phyloP scores from a whole-genome alignment of 352 stramenopile genomes.

The Phytophthora uliginosa region DNA sequence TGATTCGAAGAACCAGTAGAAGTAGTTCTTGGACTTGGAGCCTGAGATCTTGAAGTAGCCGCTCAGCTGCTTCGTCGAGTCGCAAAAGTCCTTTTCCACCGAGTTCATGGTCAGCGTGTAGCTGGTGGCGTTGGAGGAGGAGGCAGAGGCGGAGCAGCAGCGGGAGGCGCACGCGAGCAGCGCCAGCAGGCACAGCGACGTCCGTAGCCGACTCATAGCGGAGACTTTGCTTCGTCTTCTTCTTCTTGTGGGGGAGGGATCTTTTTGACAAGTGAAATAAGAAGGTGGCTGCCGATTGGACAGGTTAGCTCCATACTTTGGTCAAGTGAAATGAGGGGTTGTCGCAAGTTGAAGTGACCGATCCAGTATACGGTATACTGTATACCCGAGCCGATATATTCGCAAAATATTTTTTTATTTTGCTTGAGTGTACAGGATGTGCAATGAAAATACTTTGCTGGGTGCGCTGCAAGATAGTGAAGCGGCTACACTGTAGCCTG shows the following conservation, averaged over 20 bases:
- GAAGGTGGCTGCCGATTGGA: neutral
- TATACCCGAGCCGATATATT: too few relatives aligned
- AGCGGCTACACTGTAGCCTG: too few relatives aligned
- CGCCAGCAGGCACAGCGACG: neutral
- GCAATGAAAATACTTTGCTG: too few relatives aligned
- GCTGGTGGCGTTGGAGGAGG: constrained; percentile 33
- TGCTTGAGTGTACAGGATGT: too few relatives aligned
- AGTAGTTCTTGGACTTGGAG: constrained; percentile 95
- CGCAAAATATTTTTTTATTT: too few relatives aligned
- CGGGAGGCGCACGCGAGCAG: constrained; percentile 19
- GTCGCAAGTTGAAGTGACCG: constrained; percentile 9
- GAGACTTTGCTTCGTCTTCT: neutral
- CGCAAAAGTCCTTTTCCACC: constrained; percentile 74
- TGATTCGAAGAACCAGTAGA: constrained; percentile 98
- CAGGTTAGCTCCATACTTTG: neutral
- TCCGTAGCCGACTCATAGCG: neutral
- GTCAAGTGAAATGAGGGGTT: constrained; percentile 1
- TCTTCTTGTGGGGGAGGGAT: neutral
- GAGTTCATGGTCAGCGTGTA: constrained; percentile 65
- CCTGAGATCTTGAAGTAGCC: constrained; percentile 89
- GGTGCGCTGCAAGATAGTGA: too few relatives aligned
- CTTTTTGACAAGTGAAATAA: constrained; percentile 2
- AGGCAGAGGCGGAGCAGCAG: constrained; percentile 10
- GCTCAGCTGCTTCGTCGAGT: constrained; percentile 81
- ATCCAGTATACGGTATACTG: too few relatives aligned